Conservation (phyloP, 768 basidiomycete genomes). For the Porpolomopsis calyptriformis region DNA sequence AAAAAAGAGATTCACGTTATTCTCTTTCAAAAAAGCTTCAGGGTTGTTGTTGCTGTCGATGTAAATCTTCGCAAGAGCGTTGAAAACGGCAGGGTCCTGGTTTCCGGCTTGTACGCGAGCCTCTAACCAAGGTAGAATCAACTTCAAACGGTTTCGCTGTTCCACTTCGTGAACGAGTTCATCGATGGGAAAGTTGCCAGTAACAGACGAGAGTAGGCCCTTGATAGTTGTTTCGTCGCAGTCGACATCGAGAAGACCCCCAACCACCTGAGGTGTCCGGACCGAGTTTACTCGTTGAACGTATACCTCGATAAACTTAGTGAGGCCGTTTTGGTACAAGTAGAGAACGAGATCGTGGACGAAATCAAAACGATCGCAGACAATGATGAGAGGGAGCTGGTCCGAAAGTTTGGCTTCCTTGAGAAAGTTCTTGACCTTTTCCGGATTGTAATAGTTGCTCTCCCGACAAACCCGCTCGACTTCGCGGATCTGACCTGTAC, state of each 20-base stretch:
- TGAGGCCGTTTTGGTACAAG: slow-evolving; percentile 93
- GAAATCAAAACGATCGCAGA: slow-evolving; percentile 99
- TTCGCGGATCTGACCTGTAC: slow-evolving; percentile 96
- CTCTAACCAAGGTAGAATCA: slow-evolving; percentile 97
- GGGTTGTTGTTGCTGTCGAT: slow-evolving; percentile 99
- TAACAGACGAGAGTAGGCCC: slow-evolving; percentile 83
- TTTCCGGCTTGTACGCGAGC: slow-evolving; percentile 86
- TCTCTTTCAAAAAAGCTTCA: slow-evolving; percentile 95
- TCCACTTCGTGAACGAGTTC: slow-evolving; percentile 97
- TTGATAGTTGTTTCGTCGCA: slow-evolving; percentile 97
- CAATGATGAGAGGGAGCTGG: slow-evolving; percentile 97
- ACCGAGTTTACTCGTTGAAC: slow-evolving; percentile 97
- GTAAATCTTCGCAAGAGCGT: slow-evolving; percentile 96
- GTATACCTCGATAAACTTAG: slow-evolving; percentile 99
- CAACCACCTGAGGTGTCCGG: slow-evolving; percentile 93
- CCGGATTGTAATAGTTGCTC: slow-evolving; percentile 94
- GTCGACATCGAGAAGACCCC: slow-evolving; percentile 93
- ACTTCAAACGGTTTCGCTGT: slow-evolving; percentile 87
- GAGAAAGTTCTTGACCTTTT: slow-evolving; percentile 99
- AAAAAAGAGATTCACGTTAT: slow-evolving; percentile 57
- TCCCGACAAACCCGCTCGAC: slow-evolving; percentile 98
- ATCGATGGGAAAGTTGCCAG: slow-evolving; percentile 95
- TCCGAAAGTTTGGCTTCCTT: slow-evolving; percentile 96
- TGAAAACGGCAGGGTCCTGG: slow-evolving; percentile 90
- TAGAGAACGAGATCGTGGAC: slow-evolving; percentile 98